Percentiles rank a stretch among this genome's conserved stretches.
Evolutionary conservation across 176 grass and related monocot genomes (phyloP).

Genomic region (Elaeis guineensis): DNA sequence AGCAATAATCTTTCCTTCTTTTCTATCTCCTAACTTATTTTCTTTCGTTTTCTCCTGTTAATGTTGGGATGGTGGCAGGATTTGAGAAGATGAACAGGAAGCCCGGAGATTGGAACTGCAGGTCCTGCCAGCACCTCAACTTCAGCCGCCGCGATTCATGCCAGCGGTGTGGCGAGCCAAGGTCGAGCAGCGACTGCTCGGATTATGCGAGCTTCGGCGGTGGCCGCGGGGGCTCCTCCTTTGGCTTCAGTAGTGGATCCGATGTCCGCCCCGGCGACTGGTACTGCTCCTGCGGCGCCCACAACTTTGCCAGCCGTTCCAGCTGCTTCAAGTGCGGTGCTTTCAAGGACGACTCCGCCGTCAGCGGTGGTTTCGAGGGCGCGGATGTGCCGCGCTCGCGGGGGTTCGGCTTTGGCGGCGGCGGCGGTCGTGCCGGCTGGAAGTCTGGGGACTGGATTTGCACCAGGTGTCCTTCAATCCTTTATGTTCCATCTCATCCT

Average conservation of each 20-base stretch:
- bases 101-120: constrained; percentile 18
- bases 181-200: background rate
- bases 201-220: background rate
- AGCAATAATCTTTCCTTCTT: too few species aligned
- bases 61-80: too few species aligned
- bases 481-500: too few species aligned
- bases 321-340: constrained; percentile 15
- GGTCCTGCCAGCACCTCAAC: constrained; percentile 18
- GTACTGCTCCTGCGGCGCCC: constrained; percentile 17
- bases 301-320: constrained; percentile 22
- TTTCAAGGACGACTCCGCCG: constrained; percentile 4
- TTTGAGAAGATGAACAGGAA: constrained; percentile 19
- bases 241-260: constrained; percentile 3
- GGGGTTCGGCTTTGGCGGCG: background rate
- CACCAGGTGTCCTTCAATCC: constrained; percentile 7
- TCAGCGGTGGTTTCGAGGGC: constrained; percentile 3
- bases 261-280: constrained; percentile 17
- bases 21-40: too few species aligned
- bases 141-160: constrained; percentile 13
- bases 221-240: constrained; percentile 5
- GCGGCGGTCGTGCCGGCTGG: constrained; percentile 4
- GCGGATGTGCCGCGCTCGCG: constrained; percentile 1
- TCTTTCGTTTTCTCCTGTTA: too few species aligned
- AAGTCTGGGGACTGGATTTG: constrained; percentile 20
- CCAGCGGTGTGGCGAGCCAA: constrained; percentile 2